Evolutionary conservation across 225 moss, liverwort and hornwort species (phyloP), one percentile per base, ranked within the genome.

Genomic region (Pseudisothecium myosuroides): DNA sequence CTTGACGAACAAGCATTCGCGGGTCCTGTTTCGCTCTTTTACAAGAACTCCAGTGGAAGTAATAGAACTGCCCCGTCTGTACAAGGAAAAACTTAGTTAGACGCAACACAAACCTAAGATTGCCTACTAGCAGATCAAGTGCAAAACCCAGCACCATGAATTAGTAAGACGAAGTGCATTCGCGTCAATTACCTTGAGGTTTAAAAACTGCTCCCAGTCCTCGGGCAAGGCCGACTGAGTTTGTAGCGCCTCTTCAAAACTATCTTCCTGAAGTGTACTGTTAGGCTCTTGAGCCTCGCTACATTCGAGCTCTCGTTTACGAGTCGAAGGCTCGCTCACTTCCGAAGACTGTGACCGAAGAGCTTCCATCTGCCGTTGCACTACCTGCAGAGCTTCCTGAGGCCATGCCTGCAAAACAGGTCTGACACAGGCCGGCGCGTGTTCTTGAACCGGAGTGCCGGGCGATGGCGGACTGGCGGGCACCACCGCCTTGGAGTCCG

Each of bases 31-130:
- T 92, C n/a, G 94, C 92, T 86, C 91, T 85, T 74, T 95, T 95
- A 72, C 94, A 93, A 28, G 93, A 92, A 88, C 92, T 92, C 94
- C 93, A 93, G 73, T 95, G 92, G 18, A 95, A 89, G 41, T 93
- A 95, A 39, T 91, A 93, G 76, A 95, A 91, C 92, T 95, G 93
- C 14, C 93, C 93, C 55, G 94, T 95, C 94, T 95, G 93, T 34
- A 50, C 14, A 62, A 86, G 63, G 2, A 72, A 62, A 37, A 39
- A 34, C 31, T 37, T 28, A 14, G 28, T 92, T 26, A 90, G 90
- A 54, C 18, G 37, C 63, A 28, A 31, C 18, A 65, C 29, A 49
- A 75, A 62, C 66, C 75, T 67, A 76, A 89, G 81, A 62, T 47
- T 67, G 11, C 36, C 63, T 64, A 14, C 29, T 27, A 52, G 50